Evolutionary conservation across 2,329 filamentous ascomycete genomes (phyloP).

Genomic region (Aureobasidium sp.): DNA sequence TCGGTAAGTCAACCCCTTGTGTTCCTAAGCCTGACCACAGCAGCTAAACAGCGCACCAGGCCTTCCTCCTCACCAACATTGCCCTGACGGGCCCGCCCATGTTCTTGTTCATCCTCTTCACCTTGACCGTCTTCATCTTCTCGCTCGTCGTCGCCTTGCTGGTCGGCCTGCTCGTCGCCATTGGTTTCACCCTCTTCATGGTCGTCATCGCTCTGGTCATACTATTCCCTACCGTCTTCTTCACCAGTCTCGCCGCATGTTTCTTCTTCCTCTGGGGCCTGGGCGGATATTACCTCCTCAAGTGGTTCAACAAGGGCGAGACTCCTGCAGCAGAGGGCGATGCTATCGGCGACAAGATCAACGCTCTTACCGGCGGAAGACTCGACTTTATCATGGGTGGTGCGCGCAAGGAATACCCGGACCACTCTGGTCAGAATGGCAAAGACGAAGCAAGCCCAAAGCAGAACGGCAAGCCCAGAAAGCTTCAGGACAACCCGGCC

Average conservation of each 20-base stretch:
- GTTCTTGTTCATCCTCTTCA: conserved; percentile 61
- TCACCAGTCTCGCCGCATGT: conserved; percentile 56
- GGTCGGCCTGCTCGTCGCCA: conserved; percentile 43
- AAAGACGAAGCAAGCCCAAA: background rate
- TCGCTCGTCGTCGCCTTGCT: conserved; percentile 55
- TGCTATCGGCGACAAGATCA: conserved; percentile 37
- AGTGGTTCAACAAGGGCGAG: conserved; percentile 33
- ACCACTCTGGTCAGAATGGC: conserved; percentile 9
- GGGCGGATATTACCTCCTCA: conserved; percentile 48
- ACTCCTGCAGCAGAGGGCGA: conserved; percentile 25
- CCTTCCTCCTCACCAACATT: conserved; percentile 60
- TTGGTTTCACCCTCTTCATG: conserved; percentile 61
- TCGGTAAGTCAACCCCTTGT: conserved; percentile 56
- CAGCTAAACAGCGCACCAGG: conserved; percentile 39
- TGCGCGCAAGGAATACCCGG: conserved; percentile 17
- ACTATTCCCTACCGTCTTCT: conserved; percentile 60
- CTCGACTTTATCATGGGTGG: conserved; percentile 30
- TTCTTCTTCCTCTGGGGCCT: conserved; percentile 63
- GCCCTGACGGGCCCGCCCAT: conserved; percentile 61
- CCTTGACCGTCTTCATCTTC: conserved; percentile 55
- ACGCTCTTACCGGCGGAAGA: conserved; percentile 34
- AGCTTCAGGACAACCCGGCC: conserved; percentile 14
- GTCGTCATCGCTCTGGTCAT: conserved; percentile 59
- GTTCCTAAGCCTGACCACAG: background rate
- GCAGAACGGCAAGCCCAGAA: conserved; percentile 13